These are phyloP conservation scores for Russula griseocarnosa DNA, from an alignment of 768 basidiomycete species.

Conservation along the genomic window DNA sequence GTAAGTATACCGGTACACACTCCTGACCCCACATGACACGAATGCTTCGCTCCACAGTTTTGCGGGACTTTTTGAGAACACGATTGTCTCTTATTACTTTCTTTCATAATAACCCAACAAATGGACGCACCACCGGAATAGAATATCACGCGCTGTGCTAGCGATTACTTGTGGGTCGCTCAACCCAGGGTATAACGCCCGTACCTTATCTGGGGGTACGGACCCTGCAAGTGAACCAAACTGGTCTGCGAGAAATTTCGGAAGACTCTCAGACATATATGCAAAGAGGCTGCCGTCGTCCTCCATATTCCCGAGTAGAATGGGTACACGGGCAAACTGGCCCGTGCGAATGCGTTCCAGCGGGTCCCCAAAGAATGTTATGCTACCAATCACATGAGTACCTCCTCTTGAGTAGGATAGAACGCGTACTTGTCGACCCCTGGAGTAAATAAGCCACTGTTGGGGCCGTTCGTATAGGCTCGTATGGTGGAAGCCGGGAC, in stretches of 20 bases:
- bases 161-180: conserved; percentile 13
- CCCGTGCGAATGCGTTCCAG: conserved; percentile 15
- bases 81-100: too few relatives aligned
- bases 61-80: neutral
- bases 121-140: conserved; percentile 15
- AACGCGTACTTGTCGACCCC: neutral
- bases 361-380: conserved; percentile 11
- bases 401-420: neutral
- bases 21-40: conserved; percentile 3
- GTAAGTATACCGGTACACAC: conserved; percentile 20
- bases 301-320: conserved; percentile 14
- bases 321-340: conserved; percentile 6
- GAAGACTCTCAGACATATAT: neutral
- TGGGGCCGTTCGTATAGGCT: too few relatives aligned
- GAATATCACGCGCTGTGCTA: conserved; percentile 3
- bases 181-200: conserved; percentile 8
- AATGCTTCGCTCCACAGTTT: conserved; percentile 20
- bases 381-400: neutral
- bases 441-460: too few relatives aligned
- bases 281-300: conserved; percentile 9
- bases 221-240: neutral
- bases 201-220: neutral
- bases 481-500: conserved; percentile 29
- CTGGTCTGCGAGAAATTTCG: neutral
- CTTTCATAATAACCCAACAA: too few relatives aligned